Evolutionary conservation across 2,329 filamentous ascomycete species (phyloP).

Genomic region (Stachybotrys elegans): DNA sequence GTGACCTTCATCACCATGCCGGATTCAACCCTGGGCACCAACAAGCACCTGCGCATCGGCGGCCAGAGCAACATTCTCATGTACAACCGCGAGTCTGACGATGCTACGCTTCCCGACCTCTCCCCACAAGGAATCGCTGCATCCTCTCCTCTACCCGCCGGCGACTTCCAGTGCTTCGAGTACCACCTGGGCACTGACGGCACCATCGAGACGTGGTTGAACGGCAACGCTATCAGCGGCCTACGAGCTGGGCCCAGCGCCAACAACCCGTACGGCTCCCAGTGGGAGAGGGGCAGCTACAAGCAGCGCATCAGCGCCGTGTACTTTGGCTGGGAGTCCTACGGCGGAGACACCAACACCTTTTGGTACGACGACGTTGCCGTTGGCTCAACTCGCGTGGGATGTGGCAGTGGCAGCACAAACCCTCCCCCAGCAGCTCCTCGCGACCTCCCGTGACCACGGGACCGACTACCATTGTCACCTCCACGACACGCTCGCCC

Average conservation of each 20-base stretch:
- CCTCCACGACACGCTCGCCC: not conserved
- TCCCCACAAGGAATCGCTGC: slow-evolving; percentile 54
- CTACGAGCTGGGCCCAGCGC: slow-evolving; percentile 42
- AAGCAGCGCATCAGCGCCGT: slow-evolving; percentile 49
- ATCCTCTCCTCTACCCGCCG: slow-evolving; percentile 44
- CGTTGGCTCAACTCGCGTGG: slow-evolving; percentile 23
- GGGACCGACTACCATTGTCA: not conserved
- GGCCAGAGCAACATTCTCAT: slow-evolving; percentile 57
- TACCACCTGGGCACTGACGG: slow-evolving; percentile 56
- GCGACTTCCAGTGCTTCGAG: slow-evolving; percentile 54
- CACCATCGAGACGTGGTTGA: slow-evolving; percentile 56
- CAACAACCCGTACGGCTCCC: slow-evolving; percentile 35
- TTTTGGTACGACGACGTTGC: slow-evolving; percentile 59
- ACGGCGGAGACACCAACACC: slow-evolving; percentile 55
- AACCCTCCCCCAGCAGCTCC: not conserved
- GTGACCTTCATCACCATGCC: slow-evolving; percentile 62
- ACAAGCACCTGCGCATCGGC: slow-evolving; percentile 58
- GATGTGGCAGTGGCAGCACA: slow-evolving; percentile 9
- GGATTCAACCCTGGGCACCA: slow-evolving; percentile 47
- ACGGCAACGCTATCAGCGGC: slow-evolving; percentile 44
- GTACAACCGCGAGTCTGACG: slow-evolving; percentile 60
- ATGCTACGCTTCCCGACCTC: slow-evolving; percentile 57
- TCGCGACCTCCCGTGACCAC: not conserved
- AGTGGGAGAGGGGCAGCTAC: slow-evolving; percentile 45
- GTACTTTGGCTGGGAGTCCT: slow-evolving; percentile 61